These are phyloP conservation scores for Bolboschoenus planiculmis DNA, from an alignment of 176 grass and related monocot genomes.

Conservation along the genomic window DNA sequence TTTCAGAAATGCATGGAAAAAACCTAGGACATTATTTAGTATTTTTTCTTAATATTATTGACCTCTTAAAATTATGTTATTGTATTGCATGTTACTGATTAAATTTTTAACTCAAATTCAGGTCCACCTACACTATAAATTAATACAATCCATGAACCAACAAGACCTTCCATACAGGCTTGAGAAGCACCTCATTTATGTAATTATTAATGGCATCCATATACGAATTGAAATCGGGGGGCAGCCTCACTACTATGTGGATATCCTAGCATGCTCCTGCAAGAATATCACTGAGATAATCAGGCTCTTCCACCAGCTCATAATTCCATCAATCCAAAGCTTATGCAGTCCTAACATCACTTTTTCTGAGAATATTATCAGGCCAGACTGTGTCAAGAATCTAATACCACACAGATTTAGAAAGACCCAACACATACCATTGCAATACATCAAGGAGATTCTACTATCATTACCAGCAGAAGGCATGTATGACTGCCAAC, in stretches of 20 bases:
- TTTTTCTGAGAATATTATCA: conserved; percentile 73
- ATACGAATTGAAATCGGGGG: conserved; percentile 50
- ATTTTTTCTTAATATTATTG: background rate
- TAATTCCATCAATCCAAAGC: conserved; percentile 62
- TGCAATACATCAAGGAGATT: conserved; percentile 73
- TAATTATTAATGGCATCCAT: conserved; percentile 63
- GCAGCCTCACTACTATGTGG: conserved; percentile 47
- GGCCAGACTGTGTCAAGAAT: conserved; percentile 53
- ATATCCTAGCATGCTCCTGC: conserved; percentile 74
- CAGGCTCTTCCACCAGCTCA: conserved; percentile 56
- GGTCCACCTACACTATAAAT: conserved; percentile 82
- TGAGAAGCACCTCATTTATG: conserved; percentile 73
- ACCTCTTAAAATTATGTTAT: background rate
- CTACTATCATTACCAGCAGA: conserved; percentile 72
- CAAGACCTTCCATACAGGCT: conserved; percentile 49
- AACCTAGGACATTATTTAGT: background rate
- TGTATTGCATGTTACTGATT: background rate
- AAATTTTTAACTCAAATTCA: conserved; percentile 26
- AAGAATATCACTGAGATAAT: conserved; percentile 79
- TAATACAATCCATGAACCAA: conserved; percentile 33
- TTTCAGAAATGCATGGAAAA: background rate
- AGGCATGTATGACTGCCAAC: conserved; percentile 69
- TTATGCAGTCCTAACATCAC: conserved; percentile 45
- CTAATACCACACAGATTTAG: conserved; percentile 58
- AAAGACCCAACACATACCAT: conserved; percentile 46